phyloP scores from a whole-genome alignment of 169 alveolate genomes.

The Cryptosporidium muris region DNA sequence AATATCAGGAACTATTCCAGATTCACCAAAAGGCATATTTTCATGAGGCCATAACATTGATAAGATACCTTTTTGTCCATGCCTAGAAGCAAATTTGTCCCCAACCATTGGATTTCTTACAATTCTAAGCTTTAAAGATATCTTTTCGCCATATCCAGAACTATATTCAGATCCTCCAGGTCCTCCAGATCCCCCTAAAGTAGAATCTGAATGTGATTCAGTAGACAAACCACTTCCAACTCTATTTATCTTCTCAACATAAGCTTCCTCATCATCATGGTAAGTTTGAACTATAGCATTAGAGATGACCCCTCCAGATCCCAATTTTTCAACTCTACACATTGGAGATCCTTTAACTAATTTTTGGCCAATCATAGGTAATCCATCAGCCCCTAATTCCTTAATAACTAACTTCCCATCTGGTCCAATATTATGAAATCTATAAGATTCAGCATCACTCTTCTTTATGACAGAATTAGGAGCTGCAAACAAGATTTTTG shows the following conservation, averaged over 20 bases:
- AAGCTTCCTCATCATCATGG: conserved; percentile 80
- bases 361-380: conserved; percentile 85
- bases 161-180: conserved; percentile 27
- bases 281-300: conserved; percentile 70
- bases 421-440: conserved; percentile 72
- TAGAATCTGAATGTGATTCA: conserved; percentile 48
- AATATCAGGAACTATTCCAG: conserved; percentile 99
- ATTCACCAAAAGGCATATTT: conserved; percentile 98
- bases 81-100: conserved; percentile 99
- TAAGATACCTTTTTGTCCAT: conserved; percentile 99
- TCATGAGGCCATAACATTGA: conserved; percentile 97
- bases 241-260: conserved; percentile 76
- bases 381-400: conserved; percentile 86
- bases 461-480: conserved; percentile 71
- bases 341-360: conserved; percentile 80
- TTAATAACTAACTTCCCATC: conserved; percentile 73
- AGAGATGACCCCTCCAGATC: conserved; percentile 9
- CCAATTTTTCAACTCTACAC: conserved; percentile 75
- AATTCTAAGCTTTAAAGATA: conserved; percentile 66
- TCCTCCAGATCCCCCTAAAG: conserved; percentile 43
- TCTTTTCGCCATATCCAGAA: conserved; percentile 61
- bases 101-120: conserved; percentile 97
- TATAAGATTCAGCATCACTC: conserved; percentile 73
- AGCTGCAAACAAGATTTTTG: conserved; percentile 84
- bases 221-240: conserved; percentile 66